These are phyloP conservation scores for Turnera subulata DNA, from an alignment of 345 rosid genomes.

Conservation along the genomic window DNA sequence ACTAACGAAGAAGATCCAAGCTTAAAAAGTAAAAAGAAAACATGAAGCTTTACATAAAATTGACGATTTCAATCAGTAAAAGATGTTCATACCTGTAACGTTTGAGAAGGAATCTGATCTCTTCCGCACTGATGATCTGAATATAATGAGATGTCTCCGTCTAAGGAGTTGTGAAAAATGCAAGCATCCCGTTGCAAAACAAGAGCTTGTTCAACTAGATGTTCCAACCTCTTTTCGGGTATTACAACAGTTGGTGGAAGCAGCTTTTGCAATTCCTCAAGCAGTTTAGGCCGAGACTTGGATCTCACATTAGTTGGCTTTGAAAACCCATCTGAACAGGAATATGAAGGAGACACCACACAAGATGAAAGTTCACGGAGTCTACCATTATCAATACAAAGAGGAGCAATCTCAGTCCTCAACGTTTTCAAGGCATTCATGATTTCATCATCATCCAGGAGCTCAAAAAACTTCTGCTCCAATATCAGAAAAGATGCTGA, in stretches of 20 bases:
- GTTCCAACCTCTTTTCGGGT: slow-evolving; percentile 68
- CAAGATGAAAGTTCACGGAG: slow-evolving; percentile 57
- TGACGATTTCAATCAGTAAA: not conserved
- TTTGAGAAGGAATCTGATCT: slow-evolving; percentile 61
- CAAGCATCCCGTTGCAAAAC: slow-evolving; percentile 58
- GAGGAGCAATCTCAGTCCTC: slow-evolving; percentile 63
- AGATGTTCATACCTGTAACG: slow-evolving; percentile 54
- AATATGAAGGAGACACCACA: slow-evolving; percentile 36
- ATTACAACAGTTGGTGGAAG: slow-evolving; percentile 60
- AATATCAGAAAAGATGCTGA: slow-evolving; percentile 54
- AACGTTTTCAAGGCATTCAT: slow-evolving; percentile 49
- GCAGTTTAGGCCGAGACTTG: slow-evolving; percentile 42
- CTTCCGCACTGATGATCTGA: slow-evolving; percentile 62
- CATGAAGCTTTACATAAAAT: not conserved
- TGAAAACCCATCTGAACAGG: slow-evolving; percentile 19
- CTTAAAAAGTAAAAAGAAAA: not conserved
- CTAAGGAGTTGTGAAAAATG: slow-evolving; percentile 52
- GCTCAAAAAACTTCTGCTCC: slow-evolving; percentile 65
- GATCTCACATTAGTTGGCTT: slow-evolving; percentile 26
- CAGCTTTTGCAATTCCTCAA: slow-evolving; percentile 52
- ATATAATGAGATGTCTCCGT: slow-evolving; percentile 57
- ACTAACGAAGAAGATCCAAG: not conserved
- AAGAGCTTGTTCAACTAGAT: slow-evolving; percentile 64
- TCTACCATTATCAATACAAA: slow-evolving; percentile 38
- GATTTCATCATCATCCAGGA: slow-evolving; percentile 38